phyloP scores from a whole-genome alignment of 1,284 basidiomycete genomes.

The Fomitopsis betulina region DNA sequence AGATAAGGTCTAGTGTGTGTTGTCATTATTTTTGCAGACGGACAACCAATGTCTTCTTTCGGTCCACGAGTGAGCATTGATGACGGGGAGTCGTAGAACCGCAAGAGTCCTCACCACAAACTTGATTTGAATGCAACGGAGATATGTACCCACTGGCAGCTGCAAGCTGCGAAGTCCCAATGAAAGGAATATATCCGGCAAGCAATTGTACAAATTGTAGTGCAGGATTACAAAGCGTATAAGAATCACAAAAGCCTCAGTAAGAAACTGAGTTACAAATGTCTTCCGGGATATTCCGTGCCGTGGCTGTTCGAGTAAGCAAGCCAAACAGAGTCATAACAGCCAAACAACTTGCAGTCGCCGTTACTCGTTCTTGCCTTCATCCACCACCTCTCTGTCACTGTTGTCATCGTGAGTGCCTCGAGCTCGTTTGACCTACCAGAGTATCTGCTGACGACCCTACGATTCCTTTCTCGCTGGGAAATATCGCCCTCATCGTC shows the following conservation, averaged over 20 bases:
- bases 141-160: no score
- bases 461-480: neutral
- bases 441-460: neutral
- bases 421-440: neutral
- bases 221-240: no score
- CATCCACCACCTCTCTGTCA: conserved; percentile 20
- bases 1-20: neutral
- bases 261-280: no score
- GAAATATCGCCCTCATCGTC: conserved; percentile 1
- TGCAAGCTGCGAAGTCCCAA: no score
- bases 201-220: no score
- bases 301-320: conserved; percentile 18
- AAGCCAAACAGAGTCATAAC: conserved; percentile 23
- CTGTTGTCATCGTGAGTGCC: conserved; percentile 18
- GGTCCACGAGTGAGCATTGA: no score
- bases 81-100: no score
- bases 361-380: conserved; percentile 18
- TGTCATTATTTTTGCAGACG: neutral
- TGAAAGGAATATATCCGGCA: no score
- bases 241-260: no score
- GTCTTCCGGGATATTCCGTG: conserved; percentile 15
- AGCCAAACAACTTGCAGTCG: conserved; percentile 18
- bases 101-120: no score
- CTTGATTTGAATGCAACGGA: no score
- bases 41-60: neutral